Base-by-base conservation (phyloP, 2,329 filamentous ascomycete species). In the Hypoxylon sp. region DNA sequence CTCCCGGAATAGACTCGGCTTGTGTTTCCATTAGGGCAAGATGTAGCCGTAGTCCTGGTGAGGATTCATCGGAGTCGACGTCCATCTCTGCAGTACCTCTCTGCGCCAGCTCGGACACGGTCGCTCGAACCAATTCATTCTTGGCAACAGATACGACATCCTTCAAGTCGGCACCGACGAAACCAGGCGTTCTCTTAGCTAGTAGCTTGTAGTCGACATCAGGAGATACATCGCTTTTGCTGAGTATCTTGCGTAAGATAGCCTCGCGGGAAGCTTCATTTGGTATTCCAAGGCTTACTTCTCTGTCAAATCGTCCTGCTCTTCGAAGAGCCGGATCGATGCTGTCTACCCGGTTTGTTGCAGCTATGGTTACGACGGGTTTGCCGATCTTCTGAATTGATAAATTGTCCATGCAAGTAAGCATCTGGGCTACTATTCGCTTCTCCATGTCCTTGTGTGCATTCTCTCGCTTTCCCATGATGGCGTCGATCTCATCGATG, bases 401-500 rank as follows among this genome's bases (percentile, higher is more conserved):
- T 43, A 98, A 84, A 61, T 92, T 90, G 74, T 94, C 92, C 91
- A 98, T 97, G 63, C 94, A 97, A 19, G 91, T 91, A 61, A 93
- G 83, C 70, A 98, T 89, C 75, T 97, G 92, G 0, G 90, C 88
- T 11, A 97, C 91, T 68, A 97, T 96, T 58, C 94, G 85, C 76
- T 93, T 93, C 77, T 97, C 94, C 89, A 97, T 95, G 71, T 97
- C 93, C 75, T 91, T 90, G 75, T 96, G 92, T 1, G 91, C 89
- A 60, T 89, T 92, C 69, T 97, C 93, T 61, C 92, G 86, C 78
- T 97, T 97, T 0, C 93, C 92, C 53, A 94, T 93, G 74, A 98
- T 96, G 3, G 91, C 91, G 79, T 99, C 94, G 57, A 98, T 93
- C 73, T 97, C 91, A 72, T 97, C 94, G 63, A 98, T 92, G 75